Evolutionary conservation across 768 basidiomycete species (phyloP).

Genomic region (Amanita rimosa): DNA sequence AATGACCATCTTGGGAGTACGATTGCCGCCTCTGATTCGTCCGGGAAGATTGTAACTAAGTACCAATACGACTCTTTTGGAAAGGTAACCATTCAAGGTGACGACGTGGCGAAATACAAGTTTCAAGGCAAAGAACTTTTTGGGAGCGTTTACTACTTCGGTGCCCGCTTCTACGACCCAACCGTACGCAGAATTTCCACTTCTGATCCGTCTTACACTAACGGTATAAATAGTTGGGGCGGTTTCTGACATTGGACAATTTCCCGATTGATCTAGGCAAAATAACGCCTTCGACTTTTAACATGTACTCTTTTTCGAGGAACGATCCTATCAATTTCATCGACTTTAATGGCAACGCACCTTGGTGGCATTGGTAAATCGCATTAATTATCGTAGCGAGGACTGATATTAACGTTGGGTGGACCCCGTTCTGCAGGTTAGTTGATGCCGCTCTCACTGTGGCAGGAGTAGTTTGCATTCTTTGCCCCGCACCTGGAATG

Average conservation of each 20-base stretch:
- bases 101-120: neutral
- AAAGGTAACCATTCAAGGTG: neutral
- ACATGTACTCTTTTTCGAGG: no score
- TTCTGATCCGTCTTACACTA: no score
- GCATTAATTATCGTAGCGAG: neutral
- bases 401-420: neutral
- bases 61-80: neutral
- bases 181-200: neutral
- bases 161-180: neutral
- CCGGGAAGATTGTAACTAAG: neutral
- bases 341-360: no score
- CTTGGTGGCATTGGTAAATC: conserved; percentile 10
- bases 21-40: neutral
- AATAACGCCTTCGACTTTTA: neutral
- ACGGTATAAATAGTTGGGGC: neutral
- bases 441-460: no score
- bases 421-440: no score
- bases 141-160: neutral
- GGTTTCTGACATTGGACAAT: neutral
- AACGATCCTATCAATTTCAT: no score
- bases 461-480: no score
- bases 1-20: neutral
- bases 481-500: no score
- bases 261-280: neutral
- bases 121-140: no score